Evolutionary conservation across 805 yeast genomes (phyloP).

Genomic region (Ogataea pilisensis): DNA sequence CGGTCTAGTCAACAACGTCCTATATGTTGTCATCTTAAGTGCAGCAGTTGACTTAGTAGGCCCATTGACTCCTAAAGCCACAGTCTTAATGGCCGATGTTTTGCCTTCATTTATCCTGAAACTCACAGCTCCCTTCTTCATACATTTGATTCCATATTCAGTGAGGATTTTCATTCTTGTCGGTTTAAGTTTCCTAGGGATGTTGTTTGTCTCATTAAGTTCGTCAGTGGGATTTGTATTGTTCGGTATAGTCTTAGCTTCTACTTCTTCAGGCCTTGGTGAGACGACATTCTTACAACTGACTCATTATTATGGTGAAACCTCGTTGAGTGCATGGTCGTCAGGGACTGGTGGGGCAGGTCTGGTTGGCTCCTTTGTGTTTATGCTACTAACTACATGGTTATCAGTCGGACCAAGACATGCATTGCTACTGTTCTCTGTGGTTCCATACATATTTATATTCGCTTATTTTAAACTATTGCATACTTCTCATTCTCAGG

Average conservation of each 20-base stretch:
- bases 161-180: slow-evolving; percentile 53
- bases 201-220: slow-evolving; percentile 58
- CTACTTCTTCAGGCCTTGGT: slow-evolving; percentile 84
- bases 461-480: slow-evolving; percentile 25
- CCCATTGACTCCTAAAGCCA: slow-evolving; percentile 74
- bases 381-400: slow-evolving; percentile 68
- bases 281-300: slow-evolving; percentile 84
- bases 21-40: slow-evolving; percentile 85
- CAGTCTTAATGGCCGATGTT: slow-evolving; percentile 82
- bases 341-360: slow-evolving; percentile 98
- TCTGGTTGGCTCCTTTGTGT: slow-evolving; percentile 70
- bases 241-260: slow-evolving; percentile 73
- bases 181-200: slow-evolving; percentile 61
- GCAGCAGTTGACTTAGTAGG: slow-evolving; percentile 95
- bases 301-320: slow-evolving; percentile 66
- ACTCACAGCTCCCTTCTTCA: slow-evolving; percentile 70
- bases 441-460: slow-evolving; percentile 28
- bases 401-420: slow-evolving; percentile 49
- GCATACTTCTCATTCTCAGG: slow-evolving; percentile 13
- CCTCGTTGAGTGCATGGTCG: slow-evolving; percentile 76
- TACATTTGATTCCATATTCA: slow-evolving; percentile 60
- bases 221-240: slow-evolving; percentile 39
- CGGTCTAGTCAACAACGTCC: slow-evolving; percentile 82
- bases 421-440: slow-evolving; percentile 54
- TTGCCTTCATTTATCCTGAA: slow-evolving; percentile 76